Base-by-base conservation (phyloP, 768 basidiomycete species). In the Boletus patriciae region DNA sequence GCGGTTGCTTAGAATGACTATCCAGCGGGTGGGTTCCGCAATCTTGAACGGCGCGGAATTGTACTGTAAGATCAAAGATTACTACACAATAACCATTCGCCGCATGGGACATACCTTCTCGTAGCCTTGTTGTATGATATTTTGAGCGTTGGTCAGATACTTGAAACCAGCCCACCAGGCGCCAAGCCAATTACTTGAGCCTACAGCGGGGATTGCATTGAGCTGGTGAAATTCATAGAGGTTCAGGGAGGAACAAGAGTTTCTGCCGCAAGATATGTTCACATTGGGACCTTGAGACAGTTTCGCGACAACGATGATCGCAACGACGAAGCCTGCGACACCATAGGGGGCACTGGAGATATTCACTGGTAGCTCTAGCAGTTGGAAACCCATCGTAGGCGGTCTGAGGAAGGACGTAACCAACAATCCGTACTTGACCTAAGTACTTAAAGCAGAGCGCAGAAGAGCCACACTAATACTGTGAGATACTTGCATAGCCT, bases 11-110 rank as follows among this genome's bases (percentile, higher is more conserved):
- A 77, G 45, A 18, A 83, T 42, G 31, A 82, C 72, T 0, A 66
- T 52, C 82, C 81, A 83, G n/a, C 64, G 63, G 11, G 33, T 23
- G 5, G 62, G 27, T 3, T 59, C 54, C 0, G 73, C 55, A 6
- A 76, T 56, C 46, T 71, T 76, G 62, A 76, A 78, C 6, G 70
- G 54, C 3, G 55, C 51, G 9, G 50, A 56, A 23, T 67, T 43
- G 41, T 48, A 21, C 54, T 55, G 12, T 8, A 16, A 52, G 2
- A n/a, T 13, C 19, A 21, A 21, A 21, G 4, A 19, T 47, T 34
- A 34, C 33, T 21, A 34, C 31, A 21, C 15, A 3, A 19, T 13
- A 4, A 12, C 19, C 21, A 21, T 18, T 16, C 2, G 21, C 34
- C 16, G 2, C 31, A 23, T 0, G 0, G 4, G 1, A 51, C 55